Conservation (phyloP, 129 eudicot genomes). For the Chrysanthemum seticuspe region DNA sequence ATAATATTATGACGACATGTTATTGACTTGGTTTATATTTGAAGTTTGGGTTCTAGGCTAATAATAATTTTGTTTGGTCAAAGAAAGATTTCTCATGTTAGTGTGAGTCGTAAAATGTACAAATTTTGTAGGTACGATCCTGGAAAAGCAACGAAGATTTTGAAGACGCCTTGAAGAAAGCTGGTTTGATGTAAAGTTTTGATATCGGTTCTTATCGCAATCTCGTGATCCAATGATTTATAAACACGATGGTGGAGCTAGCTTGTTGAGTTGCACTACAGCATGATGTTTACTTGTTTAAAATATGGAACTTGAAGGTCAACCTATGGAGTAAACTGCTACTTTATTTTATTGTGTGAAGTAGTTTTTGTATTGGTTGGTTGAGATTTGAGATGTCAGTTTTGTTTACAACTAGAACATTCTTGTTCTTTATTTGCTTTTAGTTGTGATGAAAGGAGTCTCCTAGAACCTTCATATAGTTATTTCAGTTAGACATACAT, state of each 20-base stretch:
- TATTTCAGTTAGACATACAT: too few relatives aligned
- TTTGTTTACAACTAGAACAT: too few relatives aligned
- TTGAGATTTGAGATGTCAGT: too few relatives aligned
- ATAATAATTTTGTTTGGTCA: neutral
- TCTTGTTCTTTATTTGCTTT: too few relatives aligned
- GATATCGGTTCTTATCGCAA: neutral
- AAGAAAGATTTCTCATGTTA: neutral
- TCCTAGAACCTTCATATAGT: too few relatives aligned
- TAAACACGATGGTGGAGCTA: too few relatives aligned
- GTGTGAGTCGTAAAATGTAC: neutral
- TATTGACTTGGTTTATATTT: neutral
- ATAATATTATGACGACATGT: neutral
- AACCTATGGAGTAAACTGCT: too few relatives aligned
- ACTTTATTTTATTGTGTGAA: too few relatives aligned
- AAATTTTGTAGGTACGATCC: constrained; percentile 55
- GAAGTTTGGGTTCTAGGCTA: neutral
- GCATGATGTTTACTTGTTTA: neutral
- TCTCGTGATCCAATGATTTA: neutral
- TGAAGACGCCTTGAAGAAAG: constrained; percentile 60
- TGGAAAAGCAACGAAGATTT: constrained; percentile 59
- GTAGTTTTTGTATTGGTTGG: too few relatives aligned
- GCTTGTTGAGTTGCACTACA: too few relatives aligned
- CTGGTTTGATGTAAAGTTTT: constrained; percentile 49
- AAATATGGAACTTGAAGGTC: neutral
- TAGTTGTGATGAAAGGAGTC: too few relatives aligned